Conservation (phyloP, 495 filamentous ascomycete genomes). For the Tuber brumale region DNA sequence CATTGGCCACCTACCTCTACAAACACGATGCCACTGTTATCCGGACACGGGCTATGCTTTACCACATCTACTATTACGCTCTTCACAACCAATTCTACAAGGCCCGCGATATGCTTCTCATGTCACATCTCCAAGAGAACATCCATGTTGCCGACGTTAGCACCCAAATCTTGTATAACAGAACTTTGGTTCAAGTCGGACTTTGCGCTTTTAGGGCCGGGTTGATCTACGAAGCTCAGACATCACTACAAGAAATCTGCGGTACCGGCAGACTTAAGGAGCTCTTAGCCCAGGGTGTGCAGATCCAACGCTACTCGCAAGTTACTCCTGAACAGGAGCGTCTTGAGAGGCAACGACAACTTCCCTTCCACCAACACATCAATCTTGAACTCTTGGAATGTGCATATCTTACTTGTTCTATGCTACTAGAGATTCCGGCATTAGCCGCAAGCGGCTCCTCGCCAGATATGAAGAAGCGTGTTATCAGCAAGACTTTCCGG, state of each 20-base stretch:
- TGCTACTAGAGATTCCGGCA: conserved; percentile 96
- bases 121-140: conserved; percentile 97
- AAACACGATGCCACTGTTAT: conserved; percentile 88
- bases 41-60: conserved; percentile 92
- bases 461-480: conserved; percentile 91
- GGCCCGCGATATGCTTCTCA: conserved; percentile 96
- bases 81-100: conserved; percentile 96
- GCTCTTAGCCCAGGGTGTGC: conserved; percentile 91
- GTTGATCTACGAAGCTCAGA: conserved; percentile 94
- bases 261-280: conserved; percentile 97
- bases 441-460: conserved; percentile 93
- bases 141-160: conserved; percentile 91
- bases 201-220: conserved; percentile 97
- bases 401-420: conserved; percentile 96
- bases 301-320: conserved; percentile 91
- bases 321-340: conserved; percentile 96
- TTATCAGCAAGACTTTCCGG: conserved; percentile 99
- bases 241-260: conserved; percentile 92
- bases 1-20: conserved; percentile 92
- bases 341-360: conserved; percentile 87
- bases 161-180: conserved; percentile 98
- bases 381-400: conserved; percentile 97
- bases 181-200: conserved; percentile 93
- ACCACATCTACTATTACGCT: conserved; percentile 96
- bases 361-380: conserved; percentile 99